Base-by-base conservation (phyloP, 441 rosid genomes). In the Populus hybrid region DNA sequence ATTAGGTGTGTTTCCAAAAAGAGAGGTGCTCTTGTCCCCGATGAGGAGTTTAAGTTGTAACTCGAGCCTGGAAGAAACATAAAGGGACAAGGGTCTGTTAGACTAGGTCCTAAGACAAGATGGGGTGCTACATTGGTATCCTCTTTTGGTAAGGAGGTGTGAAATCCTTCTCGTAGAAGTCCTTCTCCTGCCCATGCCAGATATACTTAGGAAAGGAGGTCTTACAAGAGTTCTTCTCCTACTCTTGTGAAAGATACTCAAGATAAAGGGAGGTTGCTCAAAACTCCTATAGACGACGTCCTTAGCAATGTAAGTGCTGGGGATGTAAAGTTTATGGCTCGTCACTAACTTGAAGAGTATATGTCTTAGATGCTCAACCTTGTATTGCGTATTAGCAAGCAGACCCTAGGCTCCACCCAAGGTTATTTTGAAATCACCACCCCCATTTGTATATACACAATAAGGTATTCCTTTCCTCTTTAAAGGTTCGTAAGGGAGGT, bases 291-390 rank as follows among this genome's bases (percentile, higher is more conserved):
- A 1, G 20, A 54, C 2, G 2, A 2, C 63, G 1, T 54, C 9
- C 21, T 0, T 20, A 54, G 8, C 8, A 54, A 2, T 1, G n/a
- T 5, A 54, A 18, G 8, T 54, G 8, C 0, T 6, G 1, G 6
- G 21, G 21, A 6, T 54, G 61, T 54, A 18, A 8, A 18, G 5
- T 0, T 54, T 20, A 0, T n/a, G n/a, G n/a, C n/a, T 26, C 2
- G 2, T 1, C 20, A 18, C 1, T 0, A 57, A 57, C n/a, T 0
- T 57, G 23, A 0, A 7, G 1, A 57, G 23, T 20, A 20, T 3
- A 0, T 57, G 10, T 0, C 3, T 18, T 7, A 0, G 3, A 57
- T 57, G 1, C 3, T 1, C 0, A 1, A 20, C 9, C 23, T 1
- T 6, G 0, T 0, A 18, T 0, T 6, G 9, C 9, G 3, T 57